These are phyloP conservation scores for Candida palmyrensis DNA, from an alignment of 805 yeast species.

Conservation along the genomic window DNA sequence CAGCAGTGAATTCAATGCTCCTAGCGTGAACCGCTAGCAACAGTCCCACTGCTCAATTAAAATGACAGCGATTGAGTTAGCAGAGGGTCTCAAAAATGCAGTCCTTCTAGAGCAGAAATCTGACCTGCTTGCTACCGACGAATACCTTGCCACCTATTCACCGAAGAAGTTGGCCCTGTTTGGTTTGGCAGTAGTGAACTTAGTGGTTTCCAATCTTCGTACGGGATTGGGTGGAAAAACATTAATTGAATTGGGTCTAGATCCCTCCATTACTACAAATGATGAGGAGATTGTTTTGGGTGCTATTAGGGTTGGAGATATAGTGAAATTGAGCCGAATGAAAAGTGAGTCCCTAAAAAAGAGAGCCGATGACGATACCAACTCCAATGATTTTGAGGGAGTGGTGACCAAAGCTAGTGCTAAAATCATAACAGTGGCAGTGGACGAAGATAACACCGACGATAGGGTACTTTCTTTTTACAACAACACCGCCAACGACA, in stretches of 20 bases:
- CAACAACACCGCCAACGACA: slow-evolving; percentile 35
- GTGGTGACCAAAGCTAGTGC: slow-evolving; percentile 56
- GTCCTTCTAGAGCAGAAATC: slow-evolving; percentile 32
- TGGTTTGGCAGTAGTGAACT: slow-evolving; percentile 74
- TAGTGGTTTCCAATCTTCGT: slow-evolving; percentile 53
- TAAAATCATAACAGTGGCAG: slow-evolving; percentile 48
- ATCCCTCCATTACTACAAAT: slow-evolving; percentile 38
- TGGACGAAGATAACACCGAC: slow-evolving; percentile 50
- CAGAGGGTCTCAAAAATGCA: slow-evolving; percentile 24
- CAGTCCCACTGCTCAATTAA: too few species aligned
- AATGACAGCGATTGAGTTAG: too few species aligned
- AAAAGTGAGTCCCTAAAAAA: slow-evolving; percentile 21
- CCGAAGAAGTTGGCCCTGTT: slow-evolving; percentile 61
- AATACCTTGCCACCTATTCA: slow-evolving; percentile 33
- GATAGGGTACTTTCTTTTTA: slow-evolving; percentile 45
- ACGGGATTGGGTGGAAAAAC: slow-evolving; percentile 80
- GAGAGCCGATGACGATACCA: slow-evolving; percentile 14
- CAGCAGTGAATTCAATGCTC: too few species aligned
- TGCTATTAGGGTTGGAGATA: slow-evolving; percentile 68
- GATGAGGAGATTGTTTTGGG: slow-evolving; percentile 38
- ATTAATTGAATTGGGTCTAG: slow-evolving; percentile 57
- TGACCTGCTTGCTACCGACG: slow-evolving; percentile 28
- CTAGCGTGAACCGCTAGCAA: too few species aligned
- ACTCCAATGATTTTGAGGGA: slow-evolving; percentile 14
- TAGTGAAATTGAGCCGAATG: slow-evolving; percentile 56